Base-by-base conservation (phyloP, 164 flowering plant genomes). In the Tetracentron sinense region DNA sequence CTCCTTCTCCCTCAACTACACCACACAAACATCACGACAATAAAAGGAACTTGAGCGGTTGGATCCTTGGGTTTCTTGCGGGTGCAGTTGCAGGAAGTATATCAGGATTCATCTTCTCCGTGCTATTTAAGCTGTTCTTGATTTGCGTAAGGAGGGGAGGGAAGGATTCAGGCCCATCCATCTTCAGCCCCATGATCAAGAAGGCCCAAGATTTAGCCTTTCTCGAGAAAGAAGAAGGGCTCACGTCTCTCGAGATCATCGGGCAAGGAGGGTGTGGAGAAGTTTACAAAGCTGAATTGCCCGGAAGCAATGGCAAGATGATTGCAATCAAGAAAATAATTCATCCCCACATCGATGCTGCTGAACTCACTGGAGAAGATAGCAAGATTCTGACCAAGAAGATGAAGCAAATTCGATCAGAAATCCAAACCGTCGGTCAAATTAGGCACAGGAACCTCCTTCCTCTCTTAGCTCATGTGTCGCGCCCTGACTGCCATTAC, bases 221-320 rank as follows among this genome's bases (percentile, higher is more conserved):
- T 73, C 61, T 92, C 48, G 90, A 88, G 63, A 80, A 79, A 51
- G 96, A 88, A 47, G 96, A 88, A 19, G 89, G 87, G 3, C 2
- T 90, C 10, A 70, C 81, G 1, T 66, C 84, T 0, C 65, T 86
- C 54, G 74, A 85, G 50, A 38, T 82, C 20, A 90, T 92, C 2
- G 98, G 98, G 33, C 71, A 62, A 63, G 98, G 98, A 17, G 98
- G 93, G 0, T 88, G 96, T 54, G 98, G 96, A 21, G 87, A 86
- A 58, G 96, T 92, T 33, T 90, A 85, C 75, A 84, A 67, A 51
- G 88, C 92, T 16, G 81, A 79, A 54, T 56, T 92, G 42, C 88
- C 91, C 0, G 90, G 82, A 42, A 76, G 86, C 26, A 55, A 69
- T 16, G 90, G 87, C 2, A 88, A 83, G 65, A 54, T 74, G 60